These are phyloP conservation scores for Aspergillus hiratsukae DNA, from an alignment of 2,329 filamentous ascomycete species.

Conservation along the genomic window DNA sequence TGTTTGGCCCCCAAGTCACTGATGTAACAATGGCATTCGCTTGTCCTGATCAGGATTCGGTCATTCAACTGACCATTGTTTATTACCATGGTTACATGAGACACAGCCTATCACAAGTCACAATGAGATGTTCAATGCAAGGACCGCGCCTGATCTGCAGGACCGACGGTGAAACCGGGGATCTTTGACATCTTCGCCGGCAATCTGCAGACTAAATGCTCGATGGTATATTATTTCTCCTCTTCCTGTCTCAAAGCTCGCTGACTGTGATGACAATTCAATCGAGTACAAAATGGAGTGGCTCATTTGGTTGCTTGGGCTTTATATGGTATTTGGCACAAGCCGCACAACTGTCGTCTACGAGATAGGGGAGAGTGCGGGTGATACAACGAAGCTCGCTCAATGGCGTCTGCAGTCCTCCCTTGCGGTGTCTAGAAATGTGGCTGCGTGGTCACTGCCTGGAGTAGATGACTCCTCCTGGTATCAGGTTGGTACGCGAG, in stretches of 20 bases:
- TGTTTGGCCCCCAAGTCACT: background rate
- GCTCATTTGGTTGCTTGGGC: no score
- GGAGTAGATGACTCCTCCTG: slow-evolving; percentile 48
- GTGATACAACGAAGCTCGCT: slow-evolving; percentile 9
- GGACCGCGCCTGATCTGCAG: background rate
- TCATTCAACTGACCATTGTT: background rate
- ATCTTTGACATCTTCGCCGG: background rate
- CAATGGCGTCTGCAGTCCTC: slow-evolving; percentile 51
- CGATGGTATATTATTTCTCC: background rate
- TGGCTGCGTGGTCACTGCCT: slow-evolving; percentile 39
- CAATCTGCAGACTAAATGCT: background rate
- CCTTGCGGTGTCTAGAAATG: slow-evolving; percentile 32
- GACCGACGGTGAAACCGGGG: background rate
- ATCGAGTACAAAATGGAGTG: no score
- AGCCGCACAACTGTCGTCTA: slow-evolving; percentile 21
- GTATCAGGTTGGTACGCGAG: slow-evolving; percentile 48
- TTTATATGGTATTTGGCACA: background rate
- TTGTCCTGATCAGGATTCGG: background rate
- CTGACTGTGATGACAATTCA: no score
- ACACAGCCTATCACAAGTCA: background rate
- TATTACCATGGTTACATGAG: background rate
- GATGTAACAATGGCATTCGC: background rate
- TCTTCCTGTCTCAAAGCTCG: background rate
- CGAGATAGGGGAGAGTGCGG: slow-evolving; percentile 19
- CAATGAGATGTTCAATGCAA: background rate